A percentile compares a stretch with the other conserved stretches of the same genome.
phyloP scores from a whole-genome alignment of 148 eudicot genomes.

The Bassia scoparia region DNA sequence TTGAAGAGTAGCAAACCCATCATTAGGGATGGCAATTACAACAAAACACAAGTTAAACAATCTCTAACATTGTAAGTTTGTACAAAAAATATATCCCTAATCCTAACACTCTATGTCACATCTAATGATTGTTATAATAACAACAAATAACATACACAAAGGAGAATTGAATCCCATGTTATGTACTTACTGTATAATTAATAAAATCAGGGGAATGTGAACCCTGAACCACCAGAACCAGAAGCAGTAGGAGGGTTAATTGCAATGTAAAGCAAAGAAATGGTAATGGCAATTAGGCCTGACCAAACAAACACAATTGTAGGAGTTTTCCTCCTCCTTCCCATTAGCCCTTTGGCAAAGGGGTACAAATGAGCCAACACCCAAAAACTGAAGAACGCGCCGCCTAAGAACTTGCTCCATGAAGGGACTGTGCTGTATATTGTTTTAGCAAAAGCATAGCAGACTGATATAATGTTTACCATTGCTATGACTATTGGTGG shows the following conservation, averaged over 20 bases:
- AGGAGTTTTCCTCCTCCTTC: slow-evolving; percentile 43
- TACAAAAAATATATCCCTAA: background rate
- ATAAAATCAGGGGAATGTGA: slow-evolving; percentile 30
- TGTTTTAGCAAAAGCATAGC: slow-evolving; percentile 52
- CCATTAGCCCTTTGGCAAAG: slow-evolving; percentile 50
- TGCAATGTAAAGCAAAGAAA: slow-evolving; percentile 40
- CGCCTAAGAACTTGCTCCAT: slow-evolving; percentile 77
- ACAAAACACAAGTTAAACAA: background rate
- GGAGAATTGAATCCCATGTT: background rate
- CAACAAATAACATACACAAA: background rate
- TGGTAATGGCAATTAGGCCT: slow-evolving; percentile 42
- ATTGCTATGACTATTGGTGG: slow-evolving; percentile 89
- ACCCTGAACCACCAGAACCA: slow-evolving; percentile 21
- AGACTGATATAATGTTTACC: slow-evolving; percentile 61
- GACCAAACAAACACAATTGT: slow-evolving; percentile 49
- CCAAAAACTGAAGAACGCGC: slow-evolving; percentile 47
- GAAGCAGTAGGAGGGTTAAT: slow-evolving; percentile 25
- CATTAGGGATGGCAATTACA: background rate
- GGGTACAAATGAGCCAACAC: slow-evolving; percentile 44
- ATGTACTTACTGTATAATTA: background rate
- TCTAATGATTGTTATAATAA: slow-evolving; percentile 11
- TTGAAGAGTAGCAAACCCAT: background rate
- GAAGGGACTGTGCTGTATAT: slow-evolving; percentile 41
- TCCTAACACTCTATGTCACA: slow-evolving; percentile 11
- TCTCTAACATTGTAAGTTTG: background rate